A percentile compares a stretch with the other conserved stretches of the same genome.
These are phyloP conservation scores for Umbellularia californica DNA, from an alignment of 164 flowering plant species.

Conservation along the genomic window DNA sequence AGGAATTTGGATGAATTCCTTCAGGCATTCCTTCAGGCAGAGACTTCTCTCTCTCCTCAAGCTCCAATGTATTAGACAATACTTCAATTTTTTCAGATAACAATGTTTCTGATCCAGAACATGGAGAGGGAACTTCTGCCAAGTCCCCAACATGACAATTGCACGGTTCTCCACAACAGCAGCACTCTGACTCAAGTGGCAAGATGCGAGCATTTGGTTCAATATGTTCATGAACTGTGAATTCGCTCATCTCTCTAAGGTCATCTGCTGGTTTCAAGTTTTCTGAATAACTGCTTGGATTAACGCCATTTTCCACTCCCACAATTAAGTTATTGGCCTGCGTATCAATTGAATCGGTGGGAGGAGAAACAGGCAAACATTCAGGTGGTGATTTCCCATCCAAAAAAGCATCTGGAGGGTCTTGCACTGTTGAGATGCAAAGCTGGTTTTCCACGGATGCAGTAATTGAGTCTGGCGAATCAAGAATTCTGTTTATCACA, in stretches of 20 bases:
- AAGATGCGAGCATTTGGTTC: conserved; percentile 18
- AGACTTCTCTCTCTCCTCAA: conserved; percentile 14
- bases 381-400: conserved; percentile 9
- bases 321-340: conserved; percentile 16
- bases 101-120: conserved; percentile 17
- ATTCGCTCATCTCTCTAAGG: conserved; percentile 12
- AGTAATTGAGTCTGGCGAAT: conserved; percentile 14
- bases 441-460: conserved; percentile 16
- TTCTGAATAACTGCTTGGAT: conserved; percentile 13
- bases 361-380: conserved; percentile 7
- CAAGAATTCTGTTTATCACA: conserved; percentile 11
- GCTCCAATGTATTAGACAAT: conserved; percentile 8
- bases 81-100: conserved; percentile 11
- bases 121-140: conserved; percentile 16
- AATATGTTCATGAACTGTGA: conserved; percentile 15
- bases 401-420: conserved; percentile 11
- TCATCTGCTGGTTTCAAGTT: conserved; percentile 7
- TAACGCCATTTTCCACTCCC: conserved; percentile 15
- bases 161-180: not conserved
- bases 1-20: conserved; percentile 6
- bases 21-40: not conserved
- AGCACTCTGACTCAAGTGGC: conserved; percentile 16
- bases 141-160: conserved; percentile 2
- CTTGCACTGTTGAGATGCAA: conserved; percentile 18
- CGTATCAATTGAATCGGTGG: conserved; percentile 10